Percentiles rank a stretch among this genome's conserved stretches.
phyloP scores from a whole-genome alignment of 441 rosid species.

The Erodium moschatum region DNA sequence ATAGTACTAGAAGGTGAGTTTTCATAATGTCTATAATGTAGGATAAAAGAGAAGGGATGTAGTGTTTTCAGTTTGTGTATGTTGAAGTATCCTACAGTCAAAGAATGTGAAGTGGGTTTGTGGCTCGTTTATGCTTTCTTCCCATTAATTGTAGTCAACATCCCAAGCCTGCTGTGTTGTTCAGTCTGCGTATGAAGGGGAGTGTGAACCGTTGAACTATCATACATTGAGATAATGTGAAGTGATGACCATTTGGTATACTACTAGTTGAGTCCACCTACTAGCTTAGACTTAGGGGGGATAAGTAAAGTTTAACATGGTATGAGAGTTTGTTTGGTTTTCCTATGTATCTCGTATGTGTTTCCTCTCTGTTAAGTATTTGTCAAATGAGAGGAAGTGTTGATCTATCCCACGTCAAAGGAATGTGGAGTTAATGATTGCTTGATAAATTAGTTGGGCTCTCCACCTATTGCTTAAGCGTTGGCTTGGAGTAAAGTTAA shows the following conservation, averaged over 20 bases:
- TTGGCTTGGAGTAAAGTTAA: background rate
- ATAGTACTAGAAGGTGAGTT: background rate
- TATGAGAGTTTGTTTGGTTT: background rate
- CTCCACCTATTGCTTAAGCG: background rate
- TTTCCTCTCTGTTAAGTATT: background rate
- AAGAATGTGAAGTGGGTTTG: no score
- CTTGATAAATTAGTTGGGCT: background rate
- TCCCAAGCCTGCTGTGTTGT: no score
- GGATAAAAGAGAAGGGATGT: background rate
- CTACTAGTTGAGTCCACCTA: background rate
- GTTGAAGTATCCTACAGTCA: no score
- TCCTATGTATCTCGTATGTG: background rate
- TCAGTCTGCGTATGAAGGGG: no score
- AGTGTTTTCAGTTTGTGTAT: background rate
- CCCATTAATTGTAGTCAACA: no score
- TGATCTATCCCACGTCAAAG: background rate
- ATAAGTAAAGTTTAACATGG: background rate
- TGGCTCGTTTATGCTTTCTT: no score
- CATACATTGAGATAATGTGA: background rate
- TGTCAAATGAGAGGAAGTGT: background rate
- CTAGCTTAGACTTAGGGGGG: background rate
- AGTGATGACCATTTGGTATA: background rate
- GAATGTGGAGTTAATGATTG: background rate
- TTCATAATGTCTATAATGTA: background rate
- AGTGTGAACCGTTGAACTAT: no score